phyloP scores from a whole-genome alignment of 345 rosid species.

The Ailanthus altissimus region DNA sequence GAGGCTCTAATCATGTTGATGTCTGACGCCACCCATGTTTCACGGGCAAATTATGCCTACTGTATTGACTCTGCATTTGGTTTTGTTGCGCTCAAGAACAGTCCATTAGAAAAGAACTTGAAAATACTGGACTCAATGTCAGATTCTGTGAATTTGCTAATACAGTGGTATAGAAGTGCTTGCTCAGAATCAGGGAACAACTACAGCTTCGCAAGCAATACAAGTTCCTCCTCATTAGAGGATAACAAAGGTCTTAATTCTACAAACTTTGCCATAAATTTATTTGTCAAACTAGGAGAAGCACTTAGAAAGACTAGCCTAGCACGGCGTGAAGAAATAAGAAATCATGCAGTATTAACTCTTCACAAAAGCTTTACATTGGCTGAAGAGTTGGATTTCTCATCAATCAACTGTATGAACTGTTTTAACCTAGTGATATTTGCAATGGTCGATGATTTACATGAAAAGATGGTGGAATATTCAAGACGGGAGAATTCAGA shows the following conservation, averaged over 20 bases:
- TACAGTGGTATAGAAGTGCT: slow-evolving; percentile 54
- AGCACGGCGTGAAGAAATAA: slow-evolving; percentile 77
- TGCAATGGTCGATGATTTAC: slow-evolving; percentile 81
- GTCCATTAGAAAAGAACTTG: slow-evolving; percentile 71
- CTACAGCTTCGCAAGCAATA: slow-evolving; percentile 48
- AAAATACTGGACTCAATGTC: slow-evolving; percentile 68
- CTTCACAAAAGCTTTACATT: slow-evolving; percentile 56
- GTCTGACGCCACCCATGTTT: slow-evolving; percentile 51
- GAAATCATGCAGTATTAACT: slow-evolving; percentile 63
- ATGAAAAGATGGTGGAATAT: slow-evolving; percentile 81
- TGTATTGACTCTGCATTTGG: slow-evolving; percentile 81
- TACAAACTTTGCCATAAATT: slow-evolving; percentile 38
- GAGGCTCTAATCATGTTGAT: slow-evolving; percentile 63
- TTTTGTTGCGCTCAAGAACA: slow-evolving; percentile 68
- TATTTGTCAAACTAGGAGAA: slow-evolving; percentile 77
- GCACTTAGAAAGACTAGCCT: slow-evolving; percentile 76
- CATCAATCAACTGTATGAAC: slow-evolving; percentile 57
- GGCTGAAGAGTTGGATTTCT: slow-evolving; percentile 66
- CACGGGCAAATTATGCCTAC: slow-evolving; percentile 57
- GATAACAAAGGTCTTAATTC: slow-evolving; percentile 44
- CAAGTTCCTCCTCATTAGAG: slow-evolving; percentile 61
- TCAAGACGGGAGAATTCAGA: slow-evolving; percentile 78
- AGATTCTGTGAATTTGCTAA: slow-evolving; percentile 53
- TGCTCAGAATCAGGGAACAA: slow-evolving; percentile 43
- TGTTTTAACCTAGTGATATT: slow-evolving; percentile 58